Conservation (phyloP, 306 rosid genomes). For the Malus fusca region DNA sequence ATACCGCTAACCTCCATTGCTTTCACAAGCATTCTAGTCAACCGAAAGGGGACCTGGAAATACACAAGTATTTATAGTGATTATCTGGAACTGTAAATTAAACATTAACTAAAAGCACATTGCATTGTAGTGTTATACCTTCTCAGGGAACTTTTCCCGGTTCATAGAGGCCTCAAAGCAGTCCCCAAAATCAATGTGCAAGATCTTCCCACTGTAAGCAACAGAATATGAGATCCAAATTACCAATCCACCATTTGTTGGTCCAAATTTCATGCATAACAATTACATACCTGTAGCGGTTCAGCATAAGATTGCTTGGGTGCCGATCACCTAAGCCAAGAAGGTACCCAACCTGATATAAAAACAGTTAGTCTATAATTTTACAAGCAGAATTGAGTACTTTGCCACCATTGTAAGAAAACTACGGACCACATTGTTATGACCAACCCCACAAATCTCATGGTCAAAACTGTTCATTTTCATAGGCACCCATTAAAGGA, state of each 20-base stretch:
- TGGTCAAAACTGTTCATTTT: not conserved
- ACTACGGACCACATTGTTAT: not conserved
- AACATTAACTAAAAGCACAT: not conserved
- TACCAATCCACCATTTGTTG: not conserved
- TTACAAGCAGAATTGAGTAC: not conserved
- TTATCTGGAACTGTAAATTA: slow-evolving; percentile 11
- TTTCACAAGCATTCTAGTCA: slow-evolving; percentile 98
- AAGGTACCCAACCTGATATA: slow-evolving; percentile 87
- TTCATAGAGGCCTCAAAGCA: slow-evolving; percentile 98
- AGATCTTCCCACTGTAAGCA: slow-evolving; percentile 78
- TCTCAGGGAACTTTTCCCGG: slow-evolving; percentile 97
- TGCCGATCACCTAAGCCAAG: slow-evolving; percentile 99
- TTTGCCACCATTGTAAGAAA: not conserved
- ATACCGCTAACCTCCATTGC: slow-evolving; percentile 99
- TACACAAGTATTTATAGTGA: not conserved
- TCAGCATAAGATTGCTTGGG: slow-evolving; percentile 96
- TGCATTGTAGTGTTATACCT: slow-evolving; percentile 34
- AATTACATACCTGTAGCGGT: slow-evolving; percentile 62
- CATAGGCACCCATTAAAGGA: not conserved
- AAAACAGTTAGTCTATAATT: not conserved
- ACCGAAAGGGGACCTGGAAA: slow-evolving; percentile 85
- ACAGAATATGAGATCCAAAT: slow-evolving; percentile 4
- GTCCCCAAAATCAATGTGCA: slow-evolving; percentile 97
- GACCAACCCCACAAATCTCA: not conserved
- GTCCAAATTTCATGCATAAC: not conserved